Percentiles rank a stretch among this genome's conserved stretches.
These are phyloP conservation scores for Lepidopterella palustris DNA, from an alignment of 495 filamentous ascomycete species.

Conservation along the genomic window DNA sequence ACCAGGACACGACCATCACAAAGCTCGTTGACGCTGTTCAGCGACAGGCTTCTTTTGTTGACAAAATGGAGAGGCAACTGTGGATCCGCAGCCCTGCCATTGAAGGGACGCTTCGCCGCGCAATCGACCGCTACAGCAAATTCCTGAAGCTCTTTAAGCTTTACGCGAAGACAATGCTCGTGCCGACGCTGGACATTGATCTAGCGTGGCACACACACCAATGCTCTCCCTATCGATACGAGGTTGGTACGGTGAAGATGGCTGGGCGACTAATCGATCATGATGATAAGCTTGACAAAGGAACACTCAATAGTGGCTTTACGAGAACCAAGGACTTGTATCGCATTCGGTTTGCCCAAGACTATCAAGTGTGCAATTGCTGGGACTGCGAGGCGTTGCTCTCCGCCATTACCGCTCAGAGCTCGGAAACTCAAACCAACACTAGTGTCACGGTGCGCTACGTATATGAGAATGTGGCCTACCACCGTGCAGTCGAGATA, in stretches of 20 bases:
- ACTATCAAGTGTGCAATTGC: not conserved
- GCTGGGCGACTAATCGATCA: not conserved
- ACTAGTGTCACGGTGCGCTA: not conserved
- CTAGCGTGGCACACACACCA: constrained; percentile 27
- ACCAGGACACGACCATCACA: not conserved
- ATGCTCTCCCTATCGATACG: not conserved
- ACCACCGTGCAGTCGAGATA: not conserved
- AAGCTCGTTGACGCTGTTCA: constrained; percentile 11
- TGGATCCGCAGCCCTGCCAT: constrained; percentile 36
- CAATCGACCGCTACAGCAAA: constrained; percentile 28
- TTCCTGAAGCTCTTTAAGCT: constrained; percentile 32
- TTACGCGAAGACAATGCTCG: constrained; percentile 18
- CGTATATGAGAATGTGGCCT: not conserved
- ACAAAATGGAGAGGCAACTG: constrained; percentile 31
- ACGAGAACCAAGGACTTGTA: not conserved
- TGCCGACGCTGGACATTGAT: constrained; percentile 32
- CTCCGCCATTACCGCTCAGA: not conserved
- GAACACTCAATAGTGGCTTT: not conserved
- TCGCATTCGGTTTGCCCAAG: not conserved
- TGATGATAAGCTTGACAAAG: not conserved
- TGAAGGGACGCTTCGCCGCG: constrained; percentile 24
- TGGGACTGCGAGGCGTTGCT: not conserved
- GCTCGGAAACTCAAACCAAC: not conserved
- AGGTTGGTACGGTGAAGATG: not conserved
- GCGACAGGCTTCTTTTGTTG: constrained; percentile 27